Evolutionary conservation across 352 stramenopile species (phyloP).

Genomic region (Aphanomyces invadans): DNA sequence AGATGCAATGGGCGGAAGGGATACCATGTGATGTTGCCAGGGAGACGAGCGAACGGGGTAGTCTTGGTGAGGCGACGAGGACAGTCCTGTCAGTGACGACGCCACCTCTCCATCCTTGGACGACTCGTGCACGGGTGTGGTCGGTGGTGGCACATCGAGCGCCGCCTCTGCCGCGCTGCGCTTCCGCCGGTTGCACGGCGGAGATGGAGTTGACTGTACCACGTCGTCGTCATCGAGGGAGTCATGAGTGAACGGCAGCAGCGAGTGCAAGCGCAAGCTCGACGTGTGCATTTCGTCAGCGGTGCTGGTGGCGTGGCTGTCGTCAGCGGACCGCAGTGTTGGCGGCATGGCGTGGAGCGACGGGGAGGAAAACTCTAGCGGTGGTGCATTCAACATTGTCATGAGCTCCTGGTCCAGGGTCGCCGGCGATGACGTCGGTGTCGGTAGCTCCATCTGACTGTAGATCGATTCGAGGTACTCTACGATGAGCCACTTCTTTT

Average conservation of each 20-base stretch:
- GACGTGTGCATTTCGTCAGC: slow-evolving; percentile 8
- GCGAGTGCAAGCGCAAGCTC: background rate
- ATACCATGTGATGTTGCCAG: background rate
- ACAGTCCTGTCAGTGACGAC: too few species aligned
- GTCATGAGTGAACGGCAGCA: background rate
- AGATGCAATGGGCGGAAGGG: background rate
- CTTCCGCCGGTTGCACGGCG: background rate
- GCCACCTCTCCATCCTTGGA: background rate
- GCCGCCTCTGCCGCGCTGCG: background rate
- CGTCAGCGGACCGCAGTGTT: background rate
- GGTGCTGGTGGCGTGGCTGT: background rate
- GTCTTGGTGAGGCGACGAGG: background rate
- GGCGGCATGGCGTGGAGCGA: background rate
- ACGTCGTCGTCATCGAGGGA: background rate
- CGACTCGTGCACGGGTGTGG: background rate
- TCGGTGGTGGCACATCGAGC: background rate
- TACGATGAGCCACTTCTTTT: background rate
- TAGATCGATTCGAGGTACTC: slow-evolving; percentile 16
- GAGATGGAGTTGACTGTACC: background rate
- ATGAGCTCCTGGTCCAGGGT: background rate
- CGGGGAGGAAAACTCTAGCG: background rate
- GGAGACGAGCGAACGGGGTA: background rate
- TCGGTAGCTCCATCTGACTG: background rate
- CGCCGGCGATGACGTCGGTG: background rate
- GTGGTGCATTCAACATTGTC: background rate